Conservation (phyloP, 257 asterid genomes). For the Phtheirospermum japonicum region DNA sequence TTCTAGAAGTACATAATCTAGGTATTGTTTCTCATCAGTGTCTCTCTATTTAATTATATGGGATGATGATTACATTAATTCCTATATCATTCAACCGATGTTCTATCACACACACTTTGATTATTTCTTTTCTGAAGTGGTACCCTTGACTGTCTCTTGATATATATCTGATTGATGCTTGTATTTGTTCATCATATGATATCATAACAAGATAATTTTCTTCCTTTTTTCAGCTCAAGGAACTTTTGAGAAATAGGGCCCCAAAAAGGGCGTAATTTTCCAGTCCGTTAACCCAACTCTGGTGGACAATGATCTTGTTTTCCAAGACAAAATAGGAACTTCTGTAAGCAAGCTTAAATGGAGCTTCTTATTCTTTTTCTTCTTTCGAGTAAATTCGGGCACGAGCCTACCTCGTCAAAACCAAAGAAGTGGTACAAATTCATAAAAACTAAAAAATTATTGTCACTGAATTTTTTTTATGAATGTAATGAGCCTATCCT, state of each 20-base stretch:
- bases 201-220: slow-evolving; percentile 11
- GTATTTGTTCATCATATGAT: background rate
- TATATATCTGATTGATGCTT: background rate
- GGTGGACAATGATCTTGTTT: slow-evolving; percentile 94
- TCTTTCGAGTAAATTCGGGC: too few relatives aligned
- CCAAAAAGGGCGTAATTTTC: slow-evolving; percentile 85
- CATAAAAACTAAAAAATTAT: too few relatives aligned
- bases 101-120: background rate
- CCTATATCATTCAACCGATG: slow-evolving; percentile 1
- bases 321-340: slow-evolving; percentile 96
- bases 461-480: too few relatives aligned
- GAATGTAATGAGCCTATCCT: too few relatives aligned
- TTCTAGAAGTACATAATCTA: background rate
- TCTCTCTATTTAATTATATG: background rate
- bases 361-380: too few relatives aligned
- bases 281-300: slow-evolving; percentile 93
- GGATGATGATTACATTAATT: background rate
- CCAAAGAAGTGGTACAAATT: too few relatives aligned
- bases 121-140: background rate
- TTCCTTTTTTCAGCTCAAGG: slow-evolving; percentile 66
- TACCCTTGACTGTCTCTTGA: slow-evolving; percentile 9
- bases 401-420: too few relatives aligned
- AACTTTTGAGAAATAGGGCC: slow-evolving; percentile 91
- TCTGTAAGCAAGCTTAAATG: slow-evolving; percentile 59
- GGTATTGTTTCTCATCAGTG: background rate